Percentiles rank a stretch among this genome's conserved stretches.
phyloP scores from a whole-genome alignment of 202 grass and related monocot species.

The Panicum virgatum region DNA sequence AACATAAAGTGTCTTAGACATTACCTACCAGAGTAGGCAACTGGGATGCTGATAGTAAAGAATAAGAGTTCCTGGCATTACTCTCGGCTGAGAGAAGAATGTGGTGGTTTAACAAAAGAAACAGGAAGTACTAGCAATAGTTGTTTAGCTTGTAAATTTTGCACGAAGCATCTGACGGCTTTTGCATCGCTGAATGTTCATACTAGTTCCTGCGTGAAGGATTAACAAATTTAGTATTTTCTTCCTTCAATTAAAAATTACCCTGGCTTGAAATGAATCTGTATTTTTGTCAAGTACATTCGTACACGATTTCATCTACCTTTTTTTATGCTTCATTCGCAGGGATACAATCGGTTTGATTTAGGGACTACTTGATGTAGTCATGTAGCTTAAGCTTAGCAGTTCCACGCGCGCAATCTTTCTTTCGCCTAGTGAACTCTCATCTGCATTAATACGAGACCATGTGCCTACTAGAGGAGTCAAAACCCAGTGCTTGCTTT shows the following conservation, averaged over 20 bases:
- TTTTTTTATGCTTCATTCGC: background rate
- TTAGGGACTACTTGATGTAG: background rate
- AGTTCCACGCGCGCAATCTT: background rate
- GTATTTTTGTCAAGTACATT: background rate
- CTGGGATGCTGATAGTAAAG: slow-evolving; percentile 11
- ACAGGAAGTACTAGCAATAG: background rate
- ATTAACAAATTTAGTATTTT: background rate
- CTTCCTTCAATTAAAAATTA: background rate
- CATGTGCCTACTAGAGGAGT: background rate
- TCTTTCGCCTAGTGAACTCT: background rate
- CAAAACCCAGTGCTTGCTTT: slow-evolving; percentile 9
- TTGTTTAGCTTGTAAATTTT: background rate
- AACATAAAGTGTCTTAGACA: slow-evolving; percentile 10
- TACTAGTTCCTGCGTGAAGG: background rate
- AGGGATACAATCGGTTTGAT: background rate
- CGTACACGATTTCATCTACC: background rate
- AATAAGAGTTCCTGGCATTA: slow-evolving; percentile 14
- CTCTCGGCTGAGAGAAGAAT: slow-evolving; percentile 4
- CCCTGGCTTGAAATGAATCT: background rate
- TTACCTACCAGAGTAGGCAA: background rate
- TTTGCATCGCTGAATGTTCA: background rate
- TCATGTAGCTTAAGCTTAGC: background rate
- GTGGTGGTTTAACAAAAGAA: background rate
- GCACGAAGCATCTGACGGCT: background rate
- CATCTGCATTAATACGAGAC: background rate